These are phyloP conservation scores for Dictyostelium brefeldianum DNA, from an alignment of 78 protist species.

Conservation along the genomic window DNA sequence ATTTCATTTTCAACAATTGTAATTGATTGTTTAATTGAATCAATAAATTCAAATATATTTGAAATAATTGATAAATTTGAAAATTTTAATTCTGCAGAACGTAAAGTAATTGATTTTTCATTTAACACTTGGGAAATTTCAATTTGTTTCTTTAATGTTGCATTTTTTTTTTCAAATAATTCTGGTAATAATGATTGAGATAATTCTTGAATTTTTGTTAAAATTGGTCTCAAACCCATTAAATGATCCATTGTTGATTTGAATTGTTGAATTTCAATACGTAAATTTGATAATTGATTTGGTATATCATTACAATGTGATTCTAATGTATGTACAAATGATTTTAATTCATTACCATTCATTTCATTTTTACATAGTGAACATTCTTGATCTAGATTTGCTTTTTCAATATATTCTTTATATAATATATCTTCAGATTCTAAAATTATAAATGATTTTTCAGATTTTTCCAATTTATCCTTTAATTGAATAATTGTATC, in stretches of 20 bases:
- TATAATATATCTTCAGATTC: slow-evolving; percentile 73
- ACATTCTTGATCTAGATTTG: slow-evolving; percentile 45
- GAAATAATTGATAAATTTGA: too few species aligned
- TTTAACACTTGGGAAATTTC: neutral
- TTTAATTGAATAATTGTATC: neutral
- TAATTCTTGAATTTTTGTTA: neutral
- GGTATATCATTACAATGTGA: slow-evolving; percentile 59
- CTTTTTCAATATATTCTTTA: slow-evolving; percentile 67
- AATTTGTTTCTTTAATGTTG: neutral
- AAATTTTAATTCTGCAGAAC: too few species aligned
- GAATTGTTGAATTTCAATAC: neutral
- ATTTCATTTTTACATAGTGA: slow-evolving; percentile 63
- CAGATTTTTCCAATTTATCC: neutral
- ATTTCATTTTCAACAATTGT: slow-evolving; percentile 6
- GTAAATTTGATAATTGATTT: neutral
- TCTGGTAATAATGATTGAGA: neutral
- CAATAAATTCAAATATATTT: neutral
- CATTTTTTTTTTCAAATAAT: neutral
- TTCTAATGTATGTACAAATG: slow-evolving; percentile 33
- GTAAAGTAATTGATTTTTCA: neutral
- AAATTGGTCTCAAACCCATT: neutral
- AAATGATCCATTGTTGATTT: neutral
- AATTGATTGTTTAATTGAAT: neutral
- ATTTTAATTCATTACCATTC: slow-evolving; percentile 7
- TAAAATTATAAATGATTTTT: slow-evolving; percentile 33